Evolutionary conservation across 139 green algal species (phyloP), one percentile per base, ranked within the genome.

Genomic region (Pseudopediastrum boryanum): DNA sequence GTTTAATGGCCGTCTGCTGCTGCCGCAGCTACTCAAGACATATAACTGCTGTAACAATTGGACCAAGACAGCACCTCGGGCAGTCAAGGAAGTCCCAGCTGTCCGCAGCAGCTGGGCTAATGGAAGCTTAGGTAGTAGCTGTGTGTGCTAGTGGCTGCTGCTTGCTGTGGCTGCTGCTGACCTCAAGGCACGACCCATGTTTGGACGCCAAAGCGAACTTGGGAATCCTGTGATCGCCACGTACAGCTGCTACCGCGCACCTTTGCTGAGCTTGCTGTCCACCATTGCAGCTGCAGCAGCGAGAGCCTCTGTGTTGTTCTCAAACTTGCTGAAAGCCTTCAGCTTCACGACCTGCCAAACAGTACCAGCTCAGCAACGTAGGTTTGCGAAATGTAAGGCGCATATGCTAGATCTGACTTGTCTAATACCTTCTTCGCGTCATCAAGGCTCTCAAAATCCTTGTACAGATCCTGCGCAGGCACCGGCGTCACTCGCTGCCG

Each of bases 251-350:
- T 54, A 41, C 38, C n/a, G 42, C 77, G 23, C 70, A 96, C 92
- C 86, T 79, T 99, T 99, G 89, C 85, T 89, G 23, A 99, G 85
- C 86, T 99, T 99, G 88, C 86, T 94, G 76, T 99, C 96, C 0
- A 97, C 92, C 1, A 99, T 84, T 5, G 94, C 90, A 4, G 94
- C 94, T 21, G 97, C 94, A 25, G 97, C 93, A 31, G 92, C 91
- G 31, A 99, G 90, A 33, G 97, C 97, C 70, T 99, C 97, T 7
- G 95, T 92, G 0, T 97, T 99, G 86, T 98, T 97, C 29, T 98
- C 94, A 85, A 99, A 99, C 82, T 98, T 98, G 77, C 76, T 87
- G 83, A 99, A 99, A 4, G 92, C 90, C 84, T 99, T 98, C 9
- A 99, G 88, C 91, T 99, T 98, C 19, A 98, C 95, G 12, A 97